Percentiles rank a stretch among this genome's conserved stretches.
Conservation (phyloP, 2,329 filamentous ascomycete species). For the Penicillium janthinellum region DNA sequence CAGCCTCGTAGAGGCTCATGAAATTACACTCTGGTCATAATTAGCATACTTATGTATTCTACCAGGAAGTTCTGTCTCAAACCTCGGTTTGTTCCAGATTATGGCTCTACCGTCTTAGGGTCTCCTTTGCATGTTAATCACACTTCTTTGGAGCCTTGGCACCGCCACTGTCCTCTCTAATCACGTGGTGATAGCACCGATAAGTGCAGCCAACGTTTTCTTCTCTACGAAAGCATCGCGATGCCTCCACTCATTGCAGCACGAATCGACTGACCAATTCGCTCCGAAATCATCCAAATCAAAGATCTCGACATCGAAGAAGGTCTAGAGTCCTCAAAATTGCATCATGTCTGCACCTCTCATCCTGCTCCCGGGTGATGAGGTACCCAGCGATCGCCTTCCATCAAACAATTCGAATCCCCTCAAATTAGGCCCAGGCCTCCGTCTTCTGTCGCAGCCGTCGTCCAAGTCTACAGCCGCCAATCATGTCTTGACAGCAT, state of each 20-base stretch:
- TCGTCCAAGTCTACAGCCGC: constrained; percentile 64
- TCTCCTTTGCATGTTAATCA: not conserved
- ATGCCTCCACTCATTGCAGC: not conserved
- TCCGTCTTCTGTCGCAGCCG: constrained; percentile 76
- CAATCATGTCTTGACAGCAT: constrained; percentile 40
- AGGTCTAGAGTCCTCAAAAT: not conserved
- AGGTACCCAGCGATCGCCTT: constrained; percentile 65
- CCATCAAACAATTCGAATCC: constrained; percentile 67
- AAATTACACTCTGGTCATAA: not conserved
- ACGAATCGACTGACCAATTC: not conserved
- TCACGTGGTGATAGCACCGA: constrained; percentile 35
- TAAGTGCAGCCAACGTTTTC: constrained; percentile 17
- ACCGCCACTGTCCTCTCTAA: constrained; percentile 12
- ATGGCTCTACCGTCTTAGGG: not conserved
- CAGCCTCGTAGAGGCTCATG: not conserved
- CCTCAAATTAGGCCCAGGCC: constrained; percentile 78
- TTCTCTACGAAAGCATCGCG: constrained; percentile 8
- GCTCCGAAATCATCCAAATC: not conserved
- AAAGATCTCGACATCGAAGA: not conserved
- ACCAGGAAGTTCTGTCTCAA: not conserved
- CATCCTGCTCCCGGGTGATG: constrained; percentile 83
- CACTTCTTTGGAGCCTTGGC: not conserved
- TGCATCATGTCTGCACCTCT: constrained; percentile 58
- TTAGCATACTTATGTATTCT: not conserved
- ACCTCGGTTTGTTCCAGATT: not conserved